Base-by-base conservation (phyloP, 306 rosid genomes). In the Argentina anserina region DNA sequence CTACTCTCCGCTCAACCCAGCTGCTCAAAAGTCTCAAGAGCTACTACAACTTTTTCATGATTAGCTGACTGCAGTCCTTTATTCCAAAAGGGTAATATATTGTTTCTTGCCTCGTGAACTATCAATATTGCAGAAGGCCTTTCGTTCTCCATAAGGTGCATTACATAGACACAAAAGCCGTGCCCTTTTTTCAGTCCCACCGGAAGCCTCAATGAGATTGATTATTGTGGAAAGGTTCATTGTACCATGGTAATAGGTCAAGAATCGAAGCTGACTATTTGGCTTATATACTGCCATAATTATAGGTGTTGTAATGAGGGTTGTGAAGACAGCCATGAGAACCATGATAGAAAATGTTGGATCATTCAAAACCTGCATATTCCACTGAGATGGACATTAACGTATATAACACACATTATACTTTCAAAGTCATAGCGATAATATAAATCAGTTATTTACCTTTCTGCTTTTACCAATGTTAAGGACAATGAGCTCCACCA, bases 381-480 rank as follows among this genome's bases (percentile, higher is more conserved):
- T 17, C 45, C 20, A 52, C 47, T n/a, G 39, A 36, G 3, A 5
- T 50, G 1, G 9, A 29, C 10, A 11, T 28, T 33, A 65, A 67
- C 21, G 33, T 34, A 28, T 41, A 17, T 3, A 33, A 7, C 11
- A 17, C 39, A 12, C 20, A 12, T 40, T 28, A 2, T 5, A 41
- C 50, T 41, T 23, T 62, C 33, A 36, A 58, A 33, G 17, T 45
- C 39, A 20, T 28, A 21, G 4, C 6, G 12, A 17, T 15, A 43
- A 31, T 18, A 39, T 50, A 45, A 25, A 23, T 2, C 26, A 11
- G 3, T 15, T 11, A 9, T 65, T 56, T 84, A 89, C 98, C 90
- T 90, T 86, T 79, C 92, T 86, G 74, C 90, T 97, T 89, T 78
- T 93, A 2, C 98, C 98, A 3, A 93, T 89, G 87, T 93, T 93